Evolutionary conservation across 2,329 filamentous ascomycete species (phyloP).

Genomic region (Pseudogymnoascus sp.): DNA sequence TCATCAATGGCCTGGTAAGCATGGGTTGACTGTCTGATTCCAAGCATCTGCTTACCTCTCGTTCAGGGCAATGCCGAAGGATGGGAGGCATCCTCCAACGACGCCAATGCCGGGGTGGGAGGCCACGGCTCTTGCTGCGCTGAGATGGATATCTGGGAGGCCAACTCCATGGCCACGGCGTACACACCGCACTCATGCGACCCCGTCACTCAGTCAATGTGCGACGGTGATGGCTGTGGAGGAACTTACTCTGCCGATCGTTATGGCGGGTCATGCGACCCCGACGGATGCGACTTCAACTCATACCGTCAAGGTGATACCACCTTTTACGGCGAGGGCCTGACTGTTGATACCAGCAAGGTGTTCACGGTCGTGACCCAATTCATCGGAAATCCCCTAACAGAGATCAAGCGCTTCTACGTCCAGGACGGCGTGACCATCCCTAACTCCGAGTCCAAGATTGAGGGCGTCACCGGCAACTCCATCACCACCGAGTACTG

Average conservation of each 20-base stretch:
- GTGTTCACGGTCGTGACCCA: conserved; percentile 51
- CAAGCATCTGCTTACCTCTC: conserved; percentile 19
- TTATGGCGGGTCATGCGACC: conserved; percentile 49
- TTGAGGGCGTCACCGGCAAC: conserved; percentile 40
- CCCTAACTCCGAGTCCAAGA: conserved; percentile 39
- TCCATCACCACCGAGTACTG: conserved; percentile 51
- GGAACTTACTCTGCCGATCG: conserved; percentile 33
- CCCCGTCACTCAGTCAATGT: conserved; percentile 36
- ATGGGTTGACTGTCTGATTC: conserved; percentile 27
- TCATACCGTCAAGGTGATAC: conserved; percentile 49
- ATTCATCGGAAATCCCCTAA: conserved; percentile 44
- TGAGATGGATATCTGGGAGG: conserved; percentile 62
- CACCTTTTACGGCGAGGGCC: conserved; percentile 46
- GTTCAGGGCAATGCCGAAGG: conserved; percentile 44
- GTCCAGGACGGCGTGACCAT: conserved; percentile 46
- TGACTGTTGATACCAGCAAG: conserved; percentile 44
- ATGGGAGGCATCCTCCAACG: conserved; percentile 39
- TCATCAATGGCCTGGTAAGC: conserved; percentile 42
- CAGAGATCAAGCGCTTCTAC: conserved; percentile 48
- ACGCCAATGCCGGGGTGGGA: conserved; percentile 44
- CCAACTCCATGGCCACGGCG: conserved; percentile 49
- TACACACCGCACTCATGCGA: conserved; percentile 50
- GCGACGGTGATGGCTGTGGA: conserved; percentile 34
- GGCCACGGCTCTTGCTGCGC: conserved; percentile 53
- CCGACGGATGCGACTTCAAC: conserved; percentile 56